Conservation (phyloP, 1,284 basidiomycete genomes). For the Cutaneotrichosporon sp. region DNA sequence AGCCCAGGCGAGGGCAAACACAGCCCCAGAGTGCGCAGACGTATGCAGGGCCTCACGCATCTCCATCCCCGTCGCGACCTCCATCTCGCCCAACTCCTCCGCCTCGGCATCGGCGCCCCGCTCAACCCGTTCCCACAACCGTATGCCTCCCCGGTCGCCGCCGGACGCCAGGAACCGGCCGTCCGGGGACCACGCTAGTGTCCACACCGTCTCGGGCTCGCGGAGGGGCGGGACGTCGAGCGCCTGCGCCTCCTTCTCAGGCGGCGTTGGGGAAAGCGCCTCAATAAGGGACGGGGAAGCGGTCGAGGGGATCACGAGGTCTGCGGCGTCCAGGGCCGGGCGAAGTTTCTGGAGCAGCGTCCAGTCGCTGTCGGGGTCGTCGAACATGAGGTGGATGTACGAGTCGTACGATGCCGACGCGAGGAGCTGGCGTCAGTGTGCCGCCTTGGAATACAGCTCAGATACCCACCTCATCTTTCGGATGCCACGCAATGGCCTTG, state of each 20-base stretch:
- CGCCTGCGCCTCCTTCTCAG: conserved; percentile 26
- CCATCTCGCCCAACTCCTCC: conserved; percentile 4
- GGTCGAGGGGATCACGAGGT: conserved; percentile 23
- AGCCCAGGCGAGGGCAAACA: conserved; percentile 21
- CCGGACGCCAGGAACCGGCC: conserved; percentile 70
- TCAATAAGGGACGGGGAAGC: background rate
- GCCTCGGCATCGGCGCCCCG: conserved; percentile 29
- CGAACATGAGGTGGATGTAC: conserved; percentile 87
- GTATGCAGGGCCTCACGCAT: conserved; percentile 32
- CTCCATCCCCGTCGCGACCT: conserved; percentile 4
- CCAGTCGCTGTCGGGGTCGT: conserved; percentile 95
- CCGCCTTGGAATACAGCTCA: background rate
- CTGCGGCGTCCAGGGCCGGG: conserved; percentile 60
- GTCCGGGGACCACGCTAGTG: conserved; percentile 68
- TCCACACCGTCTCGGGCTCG: conserved; percentile 75
- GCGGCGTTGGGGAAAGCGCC: conserved; percentile 18
- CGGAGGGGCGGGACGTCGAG: conserved; percentile 41
- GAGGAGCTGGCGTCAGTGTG: conserved; percentile 62
- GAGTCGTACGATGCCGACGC: conserved; percentile 97
- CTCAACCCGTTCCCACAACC: conserved; percentile 50
- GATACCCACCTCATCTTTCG: conserved; percentile 73
- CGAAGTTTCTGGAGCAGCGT: conserved; percentile 75
- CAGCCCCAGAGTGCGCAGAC: conserved; percentile 38
- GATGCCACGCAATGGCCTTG: conserved; percentile 93
- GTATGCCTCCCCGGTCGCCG: conserved; percentile 49